Evolutionary conservation across 2,329 filamentous ascomycete species (phyloP).

Genomic region (Colletotrichum nymphaeae): DNA sequence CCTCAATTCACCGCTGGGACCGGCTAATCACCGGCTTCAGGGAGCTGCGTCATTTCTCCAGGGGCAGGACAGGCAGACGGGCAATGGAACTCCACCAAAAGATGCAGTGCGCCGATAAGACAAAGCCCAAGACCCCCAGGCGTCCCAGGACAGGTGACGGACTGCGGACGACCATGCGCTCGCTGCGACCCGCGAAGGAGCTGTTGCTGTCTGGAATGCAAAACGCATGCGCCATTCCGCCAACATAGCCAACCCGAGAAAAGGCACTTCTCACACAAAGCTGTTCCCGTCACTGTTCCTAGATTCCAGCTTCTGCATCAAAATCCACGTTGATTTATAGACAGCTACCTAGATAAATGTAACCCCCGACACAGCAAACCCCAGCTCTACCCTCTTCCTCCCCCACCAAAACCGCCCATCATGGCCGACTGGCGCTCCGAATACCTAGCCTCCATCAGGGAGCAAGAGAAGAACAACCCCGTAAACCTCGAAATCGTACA

Average conservation of each 20-base stretch:
- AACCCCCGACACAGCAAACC: neutral
- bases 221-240: neutral
- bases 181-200: neutral
- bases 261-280: too few species aligned
- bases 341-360: neutral
- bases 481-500: slow-evolving; percentile 77
- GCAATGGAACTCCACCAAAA: neutral
- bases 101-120: slow-evolving; percentile 4
- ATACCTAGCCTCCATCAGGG: slow-evolving; percentile 80
- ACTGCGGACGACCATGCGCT: neutral
- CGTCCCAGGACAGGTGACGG: neutral
- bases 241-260: neutral
- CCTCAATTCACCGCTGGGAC: slow-evolving; percentile 1
- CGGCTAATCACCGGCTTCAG: slow-evolving; percentile 28
- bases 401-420: neutral
- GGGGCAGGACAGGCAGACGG: neutral
- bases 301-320: neutral
- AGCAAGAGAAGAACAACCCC: slow-evolving; percentile 74
- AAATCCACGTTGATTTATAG: neutral
- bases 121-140: neutral
- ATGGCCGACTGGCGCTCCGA: slow-evolving; percentile 83
- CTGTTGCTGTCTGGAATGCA: neutral
- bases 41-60: slow-evolving; percentile 29
- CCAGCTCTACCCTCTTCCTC: neutral
- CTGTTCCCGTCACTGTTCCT: neutral